Percentiles rank a stretch among this genome's conserved stretches.
These are phyloP conservation scores for Termitomyces sp. DNA, from an alignment of 768 basidiomycete genomes.

Conservation along the genomic window DNA sequence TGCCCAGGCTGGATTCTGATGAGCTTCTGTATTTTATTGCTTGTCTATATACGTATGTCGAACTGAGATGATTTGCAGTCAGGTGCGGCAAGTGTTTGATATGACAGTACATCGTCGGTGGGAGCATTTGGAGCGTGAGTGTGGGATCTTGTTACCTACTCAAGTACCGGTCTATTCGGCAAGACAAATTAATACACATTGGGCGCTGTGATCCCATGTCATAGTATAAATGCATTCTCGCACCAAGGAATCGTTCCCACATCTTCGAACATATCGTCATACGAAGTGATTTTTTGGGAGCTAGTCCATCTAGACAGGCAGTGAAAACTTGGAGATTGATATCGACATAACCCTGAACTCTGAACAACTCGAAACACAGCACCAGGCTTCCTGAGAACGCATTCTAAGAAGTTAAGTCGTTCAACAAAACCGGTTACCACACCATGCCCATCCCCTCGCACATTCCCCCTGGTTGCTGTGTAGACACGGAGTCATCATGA, in stretches of 20 bases:
- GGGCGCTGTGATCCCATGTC: not conserved
- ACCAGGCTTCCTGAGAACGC: no score
- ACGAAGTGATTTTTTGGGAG: not conserved
- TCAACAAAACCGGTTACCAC: no score
- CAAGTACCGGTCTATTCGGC: not conserved
- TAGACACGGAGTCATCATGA: no score
- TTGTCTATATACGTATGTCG: not conserved
- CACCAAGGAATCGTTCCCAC: not conserved
- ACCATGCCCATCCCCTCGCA: no score
- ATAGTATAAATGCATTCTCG: not conserved
- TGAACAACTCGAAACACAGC: not conserved
- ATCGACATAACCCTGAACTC: not conserved
- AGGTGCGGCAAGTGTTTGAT: not conserved
- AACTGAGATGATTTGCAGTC: not conserved
- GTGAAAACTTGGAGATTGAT: not conserved
- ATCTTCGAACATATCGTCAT: not conserved
- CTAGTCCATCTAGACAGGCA: not conserved
- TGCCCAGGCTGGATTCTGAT: slow-evolving; percentile 60
- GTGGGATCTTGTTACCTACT: not conserved
- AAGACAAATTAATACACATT: not conserved
- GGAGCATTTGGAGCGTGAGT: not conserved
- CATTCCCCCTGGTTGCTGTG: no score
- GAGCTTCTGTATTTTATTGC: not conserved
- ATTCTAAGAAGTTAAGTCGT: no score
- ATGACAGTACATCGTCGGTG: no score